These are phyloP conservation scores for Barbarea vulgaris DNA, from an alignment of 345 rosid genomes.

Conservation along the genomic window DNA sequence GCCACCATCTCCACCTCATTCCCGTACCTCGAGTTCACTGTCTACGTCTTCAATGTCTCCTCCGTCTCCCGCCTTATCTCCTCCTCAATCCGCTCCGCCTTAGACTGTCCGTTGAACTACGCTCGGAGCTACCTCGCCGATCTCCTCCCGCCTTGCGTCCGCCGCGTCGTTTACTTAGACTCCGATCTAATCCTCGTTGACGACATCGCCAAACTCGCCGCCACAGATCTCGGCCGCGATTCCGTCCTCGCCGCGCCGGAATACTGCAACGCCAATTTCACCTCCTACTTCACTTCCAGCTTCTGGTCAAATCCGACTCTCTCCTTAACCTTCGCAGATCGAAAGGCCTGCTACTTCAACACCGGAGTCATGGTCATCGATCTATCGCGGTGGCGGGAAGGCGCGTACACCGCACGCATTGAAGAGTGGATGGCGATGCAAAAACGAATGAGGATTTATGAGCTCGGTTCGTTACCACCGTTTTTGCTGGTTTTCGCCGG, in stretches of 20 bases:
- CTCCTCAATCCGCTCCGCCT: constrained; percentile 85
- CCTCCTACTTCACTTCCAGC: constrained; percentile 67
- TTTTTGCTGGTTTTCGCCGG: constrained; percentile 77
- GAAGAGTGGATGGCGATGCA: constrained; percentile 95
- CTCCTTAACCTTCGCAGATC: constrained; percentile 59
- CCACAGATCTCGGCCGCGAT: constrained; percentile 57
- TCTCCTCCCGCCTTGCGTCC: constrained; percentile 73
- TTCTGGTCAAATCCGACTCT: constrained; percentile 79
- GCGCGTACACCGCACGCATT: constrained; percentile 65
- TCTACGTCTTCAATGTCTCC: constrained; percentile 66
- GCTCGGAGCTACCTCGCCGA: constrained; percentile 84
- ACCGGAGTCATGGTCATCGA: constrained; percentile 95
- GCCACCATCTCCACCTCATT: constrained; percentile 74
- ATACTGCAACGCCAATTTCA: constrained; percentile 92
- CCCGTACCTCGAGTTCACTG: constrained; percentile 75
- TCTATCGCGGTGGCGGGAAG: constrained; percentile 76
- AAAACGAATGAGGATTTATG: constrained; percentile 67
- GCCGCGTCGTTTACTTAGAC: constrained; percentile 84
- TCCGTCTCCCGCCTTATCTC: constrained; percentile 74
- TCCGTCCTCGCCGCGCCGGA: constrained; percentile 89
- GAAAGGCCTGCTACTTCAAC: constrained; percentile 72
- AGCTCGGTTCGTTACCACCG: constrained; percentile 81
- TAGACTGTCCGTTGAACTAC: constrained; percentile 88
- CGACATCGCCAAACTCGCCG: constrained; percentile 76
- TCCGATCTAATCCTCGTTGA: constrained; percentile 90